phyloP scores from a whole-genome alignment of 345 rosid genomes.

The Eucalyptus lansdowneana region DNA sequence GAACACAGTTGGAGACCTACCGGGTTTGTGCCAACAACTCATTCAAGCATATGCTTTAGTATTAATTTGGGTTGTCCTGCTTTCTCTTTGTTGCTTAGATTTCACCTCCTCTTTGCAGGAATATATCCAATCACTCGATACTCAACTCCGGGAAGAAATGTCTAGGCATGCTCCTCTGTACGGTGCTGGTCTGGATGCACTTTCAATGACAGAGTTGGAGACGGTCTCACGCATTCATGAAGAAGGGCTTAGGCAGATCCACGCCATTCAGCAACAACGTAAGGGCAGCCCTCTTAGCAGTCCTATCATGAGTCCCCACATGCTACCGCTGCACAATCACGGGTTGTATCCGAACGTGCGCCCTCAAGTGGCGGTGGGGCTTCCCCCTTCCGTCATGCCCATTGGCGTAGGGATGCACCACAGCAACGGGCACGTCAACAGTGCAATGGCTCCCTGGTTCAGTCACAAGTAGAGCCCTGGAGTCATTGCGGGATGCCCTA shows the following conservation, averaged over 20 bases:
- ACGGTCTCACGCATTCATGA: constrained; percentile 80
- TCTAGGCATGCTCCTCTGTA: constrained; percentile 88
- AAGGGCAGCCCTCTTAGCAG: constrained; percentile 67
- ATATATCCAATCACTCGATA: too few relatives aligned
- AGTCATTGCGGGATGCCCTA: not conserved
- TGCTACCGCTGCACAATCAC: constrained; percentile 44
- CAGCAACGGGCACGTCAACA: constrained; percentile 71
- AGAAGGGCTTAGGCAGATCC: constrained; percentile 90
- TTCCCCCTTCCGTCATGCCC: constrained; percentile 52
- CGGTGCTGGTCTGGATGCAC: constrained; percentile 80
- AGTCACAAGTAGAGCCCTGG: constrained; percentile 24
- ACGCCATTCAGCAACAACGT: constrained; percentile 47
- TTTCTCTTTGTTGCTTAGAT: not conserved
- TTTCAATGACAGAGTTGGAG: constrained; percentile 84
- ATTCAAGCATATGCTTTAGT: not conserved
- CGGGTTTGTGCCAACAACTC: constrained; percentile 34
- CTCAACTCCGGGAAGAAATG: constrained; percentile 63
- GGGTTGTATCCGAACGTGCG: constrained; percentile 53
- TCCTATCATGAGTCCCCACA: constrained; percentile 50
- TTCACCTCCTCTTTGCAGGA: too few relatives aligned
- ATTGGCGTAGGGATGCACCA: constrained; percentile 59
- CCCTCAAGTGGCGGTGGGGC: constrained; percentile 58
- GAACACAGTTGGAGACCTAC: constrained; percentile 74
- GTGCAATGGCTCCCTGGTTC: constrained; percentile 81
- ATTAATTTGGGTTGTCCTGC: not conserved